Base-by-base conservation (phyloP, 202 grass and related monocot genomes). In the Setaria viridis region DNA sequence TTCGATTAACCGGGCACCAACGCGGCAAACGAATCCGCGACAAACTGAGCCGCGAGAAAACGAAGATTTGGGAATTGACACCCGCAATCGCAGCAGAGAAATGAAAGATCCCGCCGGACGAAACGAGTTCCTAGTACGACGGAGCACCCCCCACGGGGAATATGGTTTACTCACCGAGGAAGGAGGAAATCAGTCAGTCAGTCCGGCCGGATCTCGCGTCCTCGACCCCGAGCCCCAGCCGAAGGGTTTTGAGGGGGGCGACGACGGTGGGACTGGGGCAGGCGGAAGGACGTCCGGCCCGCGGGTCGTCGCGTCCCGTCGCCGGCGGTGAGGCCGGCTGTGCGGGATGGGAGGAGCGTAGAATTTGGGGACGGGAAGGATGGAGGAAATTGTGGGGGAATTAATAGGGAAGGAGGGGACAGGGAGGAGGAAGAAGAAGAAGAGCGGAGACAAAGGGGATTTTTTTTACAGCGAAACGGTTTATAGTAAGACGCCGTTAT, bases 241-340 rank as follows among this genome's bases (percentile, higher is more conserved):
- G 41, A 32, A 9, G 63, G 63, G 32, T 74, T 34, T 74, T 33
- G n/a, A 9, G 1, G 2, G 33, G 14, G 72, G 9, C 5, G 51
- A 9, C 19, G 34, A 25, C 25, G 25, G 25, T 25, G 25, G 25
- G 20, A n/a, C 17, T 12, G 9, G 6, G 17, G 19, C 2, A 25
- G 25, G 25, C 25, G 33, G 13, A 33, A 13, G 70, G 45, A 30
- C 7, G 12, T 45, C 5, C 25, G 32, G 50, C 49, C 19, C 72
- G 35, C 72, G 35, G 66, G 17, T 20, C 16, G 66, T 42, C 33
- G 50, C 50, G 72, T 56, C 32, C 72, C 50, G 73, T 76, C 73
- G 73, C 73, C 73, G 73, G 33, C 73, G 53, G 33, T 76, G 73
- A 76, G 19, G 34, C 73, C 73, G 73, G 51, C 33, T 37, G 50